Evolutionary conservation across 495 filamentous ascomycete genomes (phyloP), one percentile per base, ranked within the genome.

Genomic region (Xylaria telfairii): DNA sequence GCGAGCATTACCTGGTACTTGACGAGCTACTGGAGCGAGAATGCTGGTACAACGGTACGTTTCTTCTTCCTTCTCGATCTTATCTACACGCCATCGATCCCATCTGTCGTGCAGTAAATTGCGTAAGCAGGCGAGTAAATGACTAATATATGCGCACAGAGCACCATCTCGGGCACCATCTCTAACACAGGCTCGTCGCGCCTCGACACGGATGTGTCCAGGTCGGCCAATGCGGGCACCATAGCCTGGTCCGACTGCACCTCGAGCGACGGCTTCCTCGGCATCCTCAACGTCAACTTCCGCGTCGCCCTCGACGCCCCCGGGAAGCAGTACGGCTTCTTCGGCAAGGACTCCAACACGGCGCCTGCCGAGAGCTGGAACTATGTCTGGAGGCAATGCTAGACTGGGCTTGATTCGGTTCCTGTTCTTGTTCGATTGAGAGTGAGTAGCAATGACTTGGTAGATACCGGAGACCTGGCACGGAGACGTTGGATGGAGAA

Each of bases 221-320:
- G 81, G 32, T 76, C 80, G 39, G 71, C 78, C 51, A 49, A 69
- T 15, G 73, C 54, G 47, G 39, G 9, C 56, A 57, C 63, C 41
- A 73, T 76, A 47, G 79, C 78, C 34, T 84, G 79, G 79, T 83
- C 81, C 39, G 74, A 75, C 8, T 84, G 82, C 78, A 77, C 75
- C n/a, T 59, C 26, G 39, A 75, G 73, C 37, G 44, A 63, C 67
- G 41, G 81, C 24, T 74, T 72, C 70, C 75, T 79, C 49, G 82
- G 82, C 19, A 79, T 84, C 67, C 71, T 84, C 51, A 81, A 83
- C 67, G 74, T 84, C 77, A 84, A 84, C 74, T 83, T 83, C 77
- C 79, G 82, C 68, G 79, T 78, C 62, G 80, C 75, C 7, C 78
- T 83, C 9, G 70, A 62, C 75, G 79, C 61, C 70, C 70, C 39